phyloP scores from a whole-genome alignment of 129 eudicot genomes.

The Kitagawia praeruptora region DNA sequence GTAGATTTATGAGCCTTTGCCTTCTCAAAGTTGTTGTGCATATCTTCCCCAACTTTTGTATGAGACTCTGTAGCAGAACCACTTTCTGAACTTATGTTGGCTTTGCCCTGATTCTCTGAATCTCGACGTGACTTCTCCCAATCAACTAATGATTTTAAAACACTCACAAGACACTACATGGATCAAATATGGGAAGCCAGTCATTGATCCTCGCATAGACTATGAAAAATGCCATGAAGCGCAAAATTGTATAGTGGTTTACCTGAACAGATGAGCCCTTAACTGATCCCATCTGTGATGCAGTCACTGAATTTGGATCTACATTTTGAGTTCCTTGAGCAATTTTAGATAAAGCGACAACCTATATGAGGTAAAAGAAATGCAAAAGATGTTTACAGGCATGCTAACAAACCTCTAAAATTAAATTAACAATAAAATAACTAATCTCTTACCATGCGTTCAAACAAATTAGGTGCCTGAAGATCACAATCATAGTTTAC shows the following conservation, averaged over 20 bases:
- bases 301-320: constrained; percentile 78
- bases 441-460: constrained; percentile 53
- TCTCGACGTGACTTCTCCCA: constrained; percentile 87
- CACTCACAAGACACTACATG: constrained; percentile 80
- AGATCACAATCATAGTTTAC: constrained; percentile 99
- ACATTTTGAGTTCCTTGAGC: constrained; percentile 92
- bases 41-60: constrained; percentile 41
- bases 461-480: constrained; percentile 92
- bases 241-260: constrained; percentile 3
- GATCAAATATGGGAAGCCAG: constrained; percentile 14
- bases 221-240: neutral
- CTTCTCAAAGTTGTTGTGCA: constrained; percentile 79
- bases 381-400: constrained; percentile 3
- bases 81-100: constrained; percentile 29
- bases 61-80: constrained; percentile 37
- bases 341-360: constrained; percentile 70
- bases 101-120: constrained; percentile 45
- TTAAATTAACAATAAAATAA: neutral
- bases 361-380: constrained; percentile 39
- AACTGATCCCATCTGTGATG: constrained; percentile 68
- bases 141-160: constrained; percentile 76
- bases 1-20: constrained; percentile 96
- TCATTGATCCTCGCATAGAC: neutral
- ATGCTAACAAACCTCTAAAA: constrained; percentile 13
- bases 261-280: constrained; percentile 96